Evolutionary conservation across 306 rosid genomes (phyloP), one percentile per base, ranked within the genome.

Genomic region (Ziziphus jujuba): DNA sequence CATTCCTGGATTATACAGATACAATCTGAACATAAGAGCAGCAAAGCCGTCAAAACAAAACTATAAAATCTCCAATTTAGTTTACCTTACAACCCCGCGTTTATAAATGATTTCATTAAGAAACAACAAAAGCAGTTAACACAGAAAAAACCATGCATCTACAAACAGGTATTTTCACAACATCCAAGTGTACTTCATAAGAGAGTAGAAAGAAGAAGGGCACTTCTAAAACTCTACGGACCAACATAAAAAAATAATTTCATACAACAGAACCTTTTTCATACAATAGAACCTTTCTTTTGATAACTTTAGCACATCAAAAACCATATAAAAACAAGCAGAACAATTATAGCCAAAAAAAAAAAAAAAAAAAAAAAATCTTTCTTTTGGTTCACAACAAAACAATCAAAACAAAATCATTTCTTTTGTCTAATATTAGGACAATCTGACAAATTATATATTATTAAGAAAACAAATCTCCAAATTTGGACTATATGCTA

Each of bases 351-450:
- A 43, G 44, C 71, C 35, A 20, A 77, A 12, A 40, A 58, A n/a
- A 59, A 51, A 47, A 61, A 61, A 74, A 16, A 28, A 28, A 28
- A 58, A 21, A 59, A 51, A 47, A 61, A 61, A 74, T 19, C 59
- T 66, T 65, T 58, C 65, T 49, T 51, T 69, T 77, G 72, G 38
- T 72, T 66, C 59, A 24, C 38, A 6, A 69, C 68, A 75, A 11
- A 25, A 21, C 52, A 58, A 54, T 51, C 63, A 53, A 48, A 34
- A 40, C 45, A 21, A 49, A 52, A 53, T n/a, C 64, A 25, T 53
- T 55, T 55, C 61, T 28, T 67, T 67, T 67, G 57, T 28, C 60
- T 43, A 16, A 20, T 23, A 70, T 38, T 49, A 56, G 47, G n/a
- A n/a, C 20, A 0, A 35, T 3, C 45, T 45, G 24, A n/a, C 6